Percentiles rank a stretch among this genome's conserved stretches.
phyloP scores from a whole-genome alignment of 169 alveolate genomes.

The Plasmodium knowlesi region DNA sequence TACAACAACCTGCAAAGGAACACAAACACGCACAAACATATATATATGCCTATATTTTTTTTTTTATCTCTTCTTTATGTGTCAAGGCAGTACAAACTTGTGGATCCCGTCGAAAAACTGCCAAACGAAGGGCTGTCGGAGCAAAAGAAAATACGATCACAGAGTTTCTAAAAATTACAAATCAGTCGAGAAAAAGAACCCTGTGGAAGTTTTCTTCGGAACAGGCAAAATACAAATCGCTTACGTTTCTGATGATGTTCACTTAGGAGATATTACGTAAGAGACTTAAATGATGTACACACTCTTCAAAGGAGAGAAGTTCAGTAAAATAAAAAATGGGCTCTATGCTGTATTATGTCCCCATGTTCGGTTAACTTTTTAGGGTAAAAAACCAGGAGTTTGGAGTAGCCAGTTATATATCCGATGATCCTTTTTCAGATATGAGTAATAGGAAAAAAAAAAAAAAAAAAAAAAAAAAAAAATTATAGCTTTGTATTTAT shows the following conservation, averaged over 20 bases:
- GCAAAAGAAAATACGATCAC: conserved; percentile 64
- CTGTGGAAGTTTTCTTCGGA: conserved; percentile 65
- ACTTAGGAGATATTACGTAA: conserved; percentile 70
- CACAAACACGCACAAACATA: not conserved
- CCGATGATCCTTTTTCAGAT: conserved; percentile 75
- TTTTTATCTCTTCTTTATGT: not conserved
- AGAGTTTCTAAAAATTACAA: conserved; percentile 68
- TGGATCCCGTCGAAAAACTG: conserved; percentile 86
- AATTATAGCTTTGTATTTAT: not conserved
- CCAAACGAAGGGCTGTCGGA: conserved; percentile 74
- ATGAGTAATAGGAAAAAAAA: conserved; percentile 46
- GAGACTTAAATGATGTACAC: not conserved
- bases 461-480: not conserved
- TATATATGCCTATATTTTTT: too few relatives aligned
- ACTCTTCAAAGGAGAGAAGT: not conserved
- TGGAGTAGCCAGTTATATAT: conserved; percentile 73
- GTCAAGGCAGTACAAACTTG: conserved; percentile 83
- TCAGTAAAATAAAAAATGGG: not conserved
- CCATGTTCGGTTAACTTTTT: not conserved
- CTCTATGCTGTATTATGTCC: not conserved
- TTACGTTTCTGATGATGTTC: conserved; percentile 62
- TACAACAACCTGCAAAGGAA: not conserved
- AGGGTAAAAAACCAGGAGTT: conserved; percentile 71
- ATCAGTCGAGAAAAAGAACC: conserved; percentile 7
- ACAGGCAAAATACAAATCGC: conserved; percentile 70